These are phyloP conservation scores for Leptographium galeiforme DNA, from an alignment of 2,329 filamentous ascomycete species.

Conservation along the genomic window DNA sequence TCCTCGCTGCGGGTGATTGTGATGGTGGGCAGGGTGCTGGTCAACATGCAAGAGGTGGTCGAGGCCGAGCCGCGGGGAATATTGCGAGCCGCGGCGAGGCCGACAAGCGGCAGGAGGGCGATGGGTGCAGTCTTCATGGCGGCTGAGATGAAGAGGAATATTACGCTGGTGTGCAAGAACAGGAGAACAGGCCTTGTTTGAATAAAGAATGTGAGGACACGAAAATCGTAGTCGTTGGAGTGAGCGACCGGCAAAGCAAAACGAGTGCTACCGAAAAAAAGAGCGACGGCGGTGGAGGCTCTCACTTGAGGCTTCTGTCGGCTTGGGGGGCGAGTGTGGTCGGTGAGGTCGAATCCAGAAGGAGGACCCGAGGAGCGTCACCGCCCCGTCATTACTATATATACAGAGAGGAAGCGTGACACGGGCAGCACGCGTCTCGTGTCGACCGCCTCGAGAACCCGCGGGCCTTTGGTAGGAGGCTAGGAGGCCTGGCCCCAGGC, in stretches of 20 bases:
- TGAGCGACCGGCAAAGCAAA: too few relatives aligned
- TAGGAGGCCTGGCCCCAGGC: too few relatives aligned
- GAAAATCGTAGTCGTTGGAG: too few relatives aligned
- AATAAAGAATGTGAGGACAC: background rate
- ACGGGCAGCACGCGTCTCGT: too few relatives aligned
- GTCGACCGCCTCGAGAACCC: too few relatives aligned
- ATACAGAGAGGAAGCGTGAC: too few relatives aligned
- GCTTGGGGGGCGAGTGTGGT: background rate
- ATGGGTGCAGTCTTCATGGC: background rate
- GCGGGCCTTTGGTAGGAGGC: too few relatives aligned
- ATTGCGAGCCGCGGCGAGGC: background rate
- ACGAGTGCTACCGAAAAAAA: too few relatives aligned
- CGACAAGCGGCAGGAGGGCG: background rate
- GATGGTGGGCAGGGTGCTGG: constrained; percentile 7
- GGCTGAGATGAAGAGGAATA: background rate
- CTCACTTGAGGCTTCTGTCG: too few relatives aligned
- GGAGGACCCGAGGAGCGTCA: background rate
- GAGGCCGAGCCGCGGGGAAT: background rate
- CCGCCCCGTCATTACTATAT: too few relatives aligned
- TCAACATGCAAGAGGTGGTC: constrained; percentile 2
- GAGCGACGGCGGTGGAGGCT: too few relatives aligned
- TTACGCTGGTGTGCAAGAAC: background rate
- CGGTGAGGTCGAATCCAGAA: background rate
- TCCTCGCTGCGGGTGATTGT: constrained; percentile 3
- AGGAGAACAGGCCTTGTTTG: background rate